Base-by-base conservation (phyloP, 768 basidiomycete genomes). In the Suillus hirtellus region DNA sequence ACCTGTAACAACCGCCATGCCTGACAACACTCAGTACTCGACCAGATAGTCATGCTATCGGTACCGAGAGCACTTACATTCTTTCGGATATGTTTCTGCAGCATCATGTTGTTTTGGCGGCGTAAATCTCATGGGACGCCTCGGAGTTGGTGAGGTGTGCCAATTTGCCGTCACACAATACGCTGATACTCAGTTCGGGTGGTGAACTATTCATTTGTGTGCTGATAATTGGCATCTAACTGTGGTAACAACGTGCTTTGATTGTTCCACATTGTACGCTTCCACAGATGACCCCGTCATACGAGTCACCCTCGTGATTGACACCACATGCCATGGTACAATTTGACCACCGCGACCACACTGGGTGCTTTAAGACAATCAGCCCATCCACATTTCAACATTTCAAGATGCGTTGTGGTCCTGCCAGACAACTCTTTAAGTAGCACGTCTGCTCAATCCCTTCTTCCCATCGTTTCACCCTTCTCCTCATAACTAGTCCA, bases 311-410 rank as follows among this genome's bases (percentile, higher is more conserved):
- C 8, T 50, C 49, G 8, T 31, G 9, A 27, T 50, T 17, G 15
- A 50, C 4, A 3, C 15, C 49, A 31, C 24, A 50, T 27, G 49
- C 15, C 1, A 27, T 50, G 27, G 27, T 15, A 37, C 27, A 12
- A 27, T 42, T 19, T 40, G 15, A 11, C 11, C 19, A n/a, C 31
- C 10, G 10, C 6, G 2, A 34, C 6, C 11, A 17, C 4, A 4
- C 10, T 56, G 55, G 15, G 0, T 40, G 15, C 40, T 31, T 17
- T 1, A 1, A 40, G 37, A 8, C 59, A 61, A 38, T 42, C 62
- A 43, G 47, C 50, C 64, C 40, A 60, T 64, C 69, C 66, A 65
- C 61, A 65, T 8, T 21, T 50, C 27, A 10, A 31, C 4, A 17
- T 27, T 17, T 17, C 9, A 17, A 50, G 27, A 27, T 27, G 17